Conservation (phyloP, 305 asterid species). For the Euphrasia arctica region DNA sequence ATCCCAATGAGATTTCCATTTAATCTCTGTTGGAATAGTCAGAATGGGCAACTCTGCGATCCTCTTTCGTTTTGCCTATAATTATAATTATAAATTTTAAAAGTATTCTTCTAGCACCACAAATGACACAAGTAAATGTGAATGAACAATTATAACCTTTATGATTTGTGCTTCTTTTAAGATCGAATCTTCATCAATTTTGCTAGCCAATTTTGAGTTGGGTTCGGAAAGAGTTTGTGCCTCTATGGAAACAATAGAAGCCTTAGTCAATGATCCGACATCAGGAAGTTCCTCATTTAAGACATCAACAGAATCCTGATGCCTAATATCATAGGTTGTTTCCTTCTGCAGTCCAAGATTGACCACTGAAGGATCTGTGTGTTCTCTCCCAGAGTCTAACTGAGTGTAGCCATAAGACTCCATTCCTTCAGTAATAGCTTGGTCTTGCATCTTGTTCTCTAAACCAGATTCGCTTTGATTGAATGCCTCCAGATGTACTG, state of each 20-base stretch:
- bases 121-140: conserved; percentile 23
- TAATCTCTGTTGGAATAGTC: conserved; percentile 41
- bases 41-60: conserved; percentile 59
- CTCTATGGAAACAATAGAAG: conserved; percentile 33
- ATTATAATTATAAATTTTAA: conserved; percentile 23
- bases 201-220: conserved; percentile 34
- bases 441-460: conserved; percentile 36
- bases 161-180: conserved; percentile 86
- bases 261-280: conserved; percentile 18
- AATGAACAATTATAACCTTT: conserved; percentile 54
- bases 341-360: conserved; percentile 31
- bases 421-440: conserved; percentile 28
- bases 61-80: conserved; percentile 85
- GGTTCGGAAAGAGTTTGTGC: conserved; percentile 36
- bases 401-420: conserved; percentile 33
- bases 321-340: conserved; percentile 26
- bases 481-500: conserved; percentile 31
- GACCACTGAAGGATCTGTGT: conserved; percentile 28
- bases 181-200: conserved; percentile 74
- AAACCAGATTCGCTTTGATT: conserved; percentile 35
- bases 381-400: conserved; percentile 44
- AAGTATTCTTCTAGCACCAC: conserved; percentile 20
- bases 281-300: conserved; percentile 35
- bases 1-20: conserved; percentile 79
- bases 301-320: conserved; percentile 36